Evolutionary conservation across 2,329 filamentous ascomycete genomes (phyloP).

Genomic region (Onygena corvina): DNA sequence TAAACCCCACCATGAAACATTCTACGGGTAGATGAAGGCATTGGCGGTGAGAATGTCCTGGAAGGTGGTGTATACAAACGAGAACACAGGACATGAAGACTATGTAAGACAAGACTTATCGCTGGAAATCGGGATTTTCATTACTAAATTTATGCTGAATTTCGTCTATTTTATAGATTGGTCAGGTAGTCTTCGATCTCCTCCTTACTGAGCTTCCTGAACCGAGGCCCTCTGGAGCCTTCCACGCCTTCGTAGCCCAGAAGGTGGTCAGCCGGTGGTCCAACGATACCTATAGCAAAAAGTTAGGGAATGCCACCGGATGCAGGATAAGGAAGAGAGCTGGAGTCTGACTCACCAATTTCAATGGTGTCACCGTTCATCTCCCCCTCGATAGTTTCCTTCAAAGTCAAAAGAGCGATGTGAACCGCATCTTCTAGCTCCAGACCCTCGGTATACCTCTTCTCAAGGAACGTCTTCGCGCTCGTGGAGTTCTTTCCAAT

Average conservation of each 20-base stretch:
- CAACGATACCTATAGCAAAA: conserved; percentile 63
- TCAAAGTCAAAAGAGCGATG: conserved; percentile 90
- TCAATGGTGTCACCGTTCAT: conserved; percentile 99
- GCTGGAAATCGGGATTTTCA: not conserved
- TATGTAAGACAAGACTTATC: no score
- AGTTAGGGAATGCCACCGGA: conserved; percentile 7
- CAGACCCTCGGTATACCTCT: conserved; percentile 92
- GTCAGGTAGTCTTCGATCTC: conserved; percentile 99
- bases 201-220: conserved; percentile 69
- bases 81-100: no score
- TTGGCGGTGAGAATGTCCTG: no score
- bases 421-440: conserved; percentile 98
- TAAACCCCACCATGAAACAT: no score
- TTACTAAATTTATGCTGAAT: conserved; percentile 4
- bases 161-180: conserved; percentile 62
- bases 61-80: no score
- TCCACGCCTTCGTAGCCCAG: conserved; percentile 58
- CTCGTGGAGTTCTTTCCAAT: conserved; percentile 98
- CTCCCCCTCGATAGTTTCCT: conserved; percentile 98
- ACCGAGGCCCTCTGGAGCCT: conserved; percentile 32
- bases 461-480: conserved; percentile 98
- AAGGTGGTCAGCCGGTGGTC: conserved; percentile 82
- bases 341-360: conserved; percentile 54
- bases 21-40: no score
- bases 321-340: conserved; percentile 11